A percentile compares a stretch with the other conserved stretches of the same genome.
These are phyloP conservation scores for Diaporthe eres DNA, from an alignment of 2,329 filamentous ascomycete species.

Conservation along the genomic window DNA sequence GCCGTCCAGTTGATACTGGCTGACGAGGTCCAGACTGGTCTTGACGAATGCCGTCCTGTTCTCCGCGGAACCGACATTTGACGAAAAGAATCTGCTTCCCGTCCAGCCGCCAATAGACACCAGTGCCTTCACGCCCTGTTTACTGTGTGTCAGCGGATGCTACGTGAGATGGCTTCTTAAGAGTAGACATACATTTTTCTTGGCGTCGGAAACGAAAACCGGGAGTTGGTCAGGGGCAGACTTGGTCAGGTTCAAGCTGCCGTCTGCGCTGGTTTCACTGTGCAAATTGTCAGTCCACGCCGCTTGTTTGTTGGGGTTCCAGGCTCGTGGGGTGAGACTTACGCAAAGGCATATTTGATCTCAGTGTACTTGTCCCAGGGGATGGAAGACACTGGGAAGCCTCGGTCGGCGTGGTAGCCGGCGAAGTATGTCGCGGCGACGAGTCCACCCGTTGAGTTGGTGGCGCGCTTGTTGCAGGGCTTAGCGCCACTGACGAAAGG, in stretches of 20 bases:
- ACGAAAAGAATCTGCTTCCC: slow-evolving; percentile 37
- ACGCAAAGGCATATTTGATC: slow-evolving; percentile 43
- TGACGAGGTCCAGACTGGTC: slow-evolving; percentile 43
- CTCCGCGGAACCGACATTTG: slow-evolving; percentile 35
- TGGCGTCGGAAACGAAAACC: slow-evolving; percentile 39
- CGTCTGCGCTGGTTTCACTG: slow-evolving; percentile 36
- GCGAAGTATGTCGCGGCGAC: slow-evolving; percentile 41
- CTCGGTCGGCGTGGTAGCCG: slow-evolving; percentile 41
- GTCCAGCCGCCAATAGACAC: slow-evolving; percentile 42
- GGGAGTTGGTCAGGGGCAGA: slow-evolving; percentile 38
- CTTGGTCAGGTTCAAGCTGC: slow-evolving; percentile 35
- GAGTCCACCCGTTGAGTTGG: slow-evolving; percentile 2
- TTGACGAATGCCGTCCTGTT: slow-evolving; percentile 46
- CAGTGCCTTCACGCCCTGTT: slow-evolving; percentile 38
- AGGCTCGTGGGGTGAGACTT: not conserved
- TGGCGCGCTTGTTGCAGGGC: not conserved
- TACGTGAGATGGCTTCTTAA: not conserved
- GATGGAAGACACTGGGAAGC: slow-evolving; percentile 40
- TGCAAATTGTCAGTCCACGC: not conserved
- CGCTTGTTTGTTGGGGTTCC: too few species aligned
- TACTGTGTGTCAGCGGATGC: not conserved
- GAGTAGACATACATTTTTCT: slow-evolving; percentile 4
- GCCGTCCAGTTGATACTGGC: slow-evolving; percentile 43
- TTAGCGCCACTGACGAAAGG: slow-evolving; percentile 5
- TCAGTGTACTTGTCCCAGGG: slow-evolving; percentile 42